phyloP scores from a whole-genome alignment of 371 early-diverging fungal genomes.

The Rhizopus delemar region DNA sequence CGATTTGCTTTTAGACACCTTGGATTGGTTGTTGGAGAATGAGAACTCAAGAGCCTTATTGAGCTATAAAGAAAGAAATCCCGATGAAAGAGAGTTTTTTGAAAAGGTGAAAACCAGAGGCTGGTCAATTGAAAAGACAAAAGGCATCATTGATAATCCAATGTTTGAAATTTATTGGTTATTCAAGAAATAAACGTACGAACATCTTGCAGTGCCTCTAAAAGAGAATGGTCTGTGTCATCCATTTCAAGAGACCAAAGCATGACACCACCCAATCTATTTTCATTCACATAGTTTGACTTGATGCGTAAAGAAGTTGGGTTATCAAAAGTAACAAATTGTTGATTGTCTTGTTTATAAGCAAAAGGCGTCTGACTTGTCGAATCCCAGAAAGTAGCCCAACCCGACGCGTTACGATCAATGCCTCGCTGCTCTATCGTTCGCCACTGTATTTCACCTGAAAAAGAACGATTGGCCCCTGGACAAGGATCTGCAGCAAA shows the following conservation, averaged over 20 bases:
- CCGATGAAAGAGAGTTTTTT: constrained; percentile 48
- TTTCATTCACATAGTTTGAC: constrained; percentile 39
- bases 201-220: constrained; percentile 18
- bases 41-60: constrained; percentile 27
- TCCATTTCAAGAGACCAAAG: constrained; percentile 52
- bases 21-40: constrained; percentile 29
- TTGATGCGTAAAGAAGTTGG: constrained; percentile 44
- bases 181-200: constrained; percentile 11
- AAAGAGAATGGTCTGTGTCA: constrained; percentile 14
- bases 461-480: constrained; percentile 17
- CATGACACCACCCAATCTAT: constrained; percentile 53
- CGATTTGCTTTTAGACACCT: constrained; percentile 39
- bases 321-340: constrained; percentile 60
- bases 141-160: constrained; percentile 13
- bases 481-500: constrained; percentile 29
- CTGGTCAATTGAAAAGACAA: constrained; percentile 12
- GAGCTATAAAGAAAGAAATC: constrained; percentile 45
- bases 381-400: constrained; percentile 39
- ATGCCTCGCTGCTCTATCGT: constrained; percentile 13
- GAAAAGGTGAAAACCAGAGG: constrained; percentile 26
- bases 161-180: constrained; percentile 41
- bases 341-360: constrained; percentile 37
- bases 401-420: constrained; percentile 14
- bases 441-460: constrained; percentile 32
- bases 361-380: constrained; percentile 57